Percentiles rank a stretch among this genome's conserved stretches.
phyloP scores from a whole-genome alignment of 192 early-diverging fungal species.

The Chytriomyces sp. region DNA sequence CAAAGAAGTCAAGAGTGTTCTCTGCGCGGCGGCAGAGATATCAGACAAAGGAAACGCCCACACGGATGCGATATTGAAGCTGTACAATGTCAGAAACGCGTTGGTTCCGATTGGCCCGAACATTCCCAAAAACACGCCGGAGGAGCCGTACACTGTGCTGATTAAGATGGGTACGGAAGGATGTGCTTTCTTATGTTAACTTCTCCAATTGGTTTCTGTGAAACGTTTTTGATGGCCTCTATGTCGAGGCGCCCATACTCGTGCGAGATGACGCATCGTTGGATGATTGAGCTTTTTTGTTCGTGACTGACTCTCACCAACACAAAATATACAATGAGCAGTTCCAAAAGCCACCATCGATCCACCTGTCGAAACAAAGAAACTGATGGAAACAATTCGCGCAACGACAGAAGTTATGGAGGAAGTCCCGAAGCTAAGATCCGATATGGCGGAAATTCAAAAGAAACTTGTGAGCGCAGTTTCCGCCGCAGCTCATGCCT shows the following conservation, averaged over 20 bases:
- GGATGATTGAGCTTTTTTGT: neutral
- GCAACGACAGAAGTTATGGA: slow-evolving; percentile 30
- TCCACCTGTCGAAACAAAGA: slow-evolving; percentile 19
- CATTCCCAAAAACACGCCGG: slow-evolving; percentile 33
- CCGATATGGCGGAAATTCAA: slow-evolving; percentile 23
- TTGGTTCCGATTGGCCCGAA: slow-evolving; percentile 44
- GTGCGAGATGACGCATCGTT: neutral
- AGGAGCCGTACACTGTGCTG: slow-evolving; percentile 14
- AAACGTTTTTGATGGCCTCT: neutral
- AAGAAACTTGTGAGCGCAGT: slow-evolving; percentile 10
- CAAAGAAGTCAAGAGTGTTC: slow-evolving; percentile 26
- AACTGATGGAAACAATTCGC: slow-evolving; percentile 28
- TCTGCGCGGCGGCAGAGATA: slow-evolving; percentile 33
- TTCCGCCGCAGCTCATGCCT: neutral
- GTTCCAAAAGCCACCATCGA: slow-evolving; percentile 24
- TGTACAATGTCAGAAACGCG: slow-evolving; percentile 16
- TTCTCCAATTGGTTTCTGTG: neutral
- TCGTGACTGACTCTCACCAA: neutral
- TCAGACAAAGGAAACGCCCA: slow-evolving; percentile 15
- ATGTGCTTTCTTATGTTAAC: neutral
- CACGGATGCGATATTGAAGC: slow-evolving; percentile 28
- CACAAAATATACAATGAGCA: neutral
- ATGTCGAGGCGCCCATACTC: neutral
- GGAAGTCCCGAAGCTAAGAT: slow-evolving; percentile 29
- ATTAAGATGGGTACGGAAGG: slow-evolving; percentile 22